Conservation (phyloP, 2,329 filamentous ascomycete genomes). For the Fusarium sp. region DNA sequence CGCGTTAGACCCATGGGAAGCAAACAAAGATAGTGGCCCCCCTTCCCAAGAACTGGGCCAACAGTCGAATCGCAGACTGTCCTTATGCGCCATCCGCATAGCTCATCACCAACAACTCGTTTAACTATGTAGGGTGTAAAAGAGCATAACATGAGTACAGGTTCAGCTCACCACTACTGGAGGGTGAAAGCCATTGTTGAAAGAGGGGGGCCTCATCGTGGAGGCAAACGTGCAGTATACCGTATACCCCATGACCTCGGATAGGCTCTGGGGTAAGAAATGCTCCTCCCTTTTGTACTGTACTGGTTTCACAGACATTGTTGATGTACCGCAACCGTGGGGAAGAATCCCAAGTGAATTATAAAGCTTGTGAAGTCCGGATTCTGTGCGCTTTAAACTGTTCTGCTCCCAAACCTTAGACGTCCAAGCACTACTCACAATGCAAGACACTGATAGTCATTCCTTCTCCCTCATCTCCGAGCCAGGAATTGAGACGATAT, state of each 20-base stretch:
- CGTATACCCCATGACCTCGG: conserved; percentile 30
- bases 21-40: conserved; percentile 32
- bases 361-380: conserved; percentile 35
- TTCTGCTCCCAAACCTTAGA: neutral
- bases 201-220: conserved; percentile 26
- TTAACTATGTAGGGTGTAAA: conserved; percentile 30
- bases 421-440: conserved; percentile 14
- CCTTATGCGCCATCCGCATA: conserved; percentile 35
- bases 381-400: conserved; percentile 5
- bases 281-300: conserved; percentile 22
- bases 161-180: conserved; percentile 12
- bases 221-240: conserved; percentile 26
- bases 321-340: conserved; percentile 27
- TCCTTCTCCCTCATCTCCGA: conserved; percentile 52
- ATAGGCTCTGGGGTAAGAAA: conserved; percentile 20
- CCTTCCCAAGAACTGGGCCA: conserved; percentile 22
- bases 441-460: conserved; percentile 44
- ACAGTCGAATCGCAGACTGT: conserved; percentile 39
- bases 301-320: conserved; percentile 38
- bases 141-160: conserved; percentile 20
- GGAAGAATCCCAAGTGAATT: conserved; percentile 24
- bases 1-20: conserved; percentile 26
- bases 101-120: conserved; percentile 42
- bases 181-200: conserved; percentile 14
- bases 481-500: conserved; percentile 42